Base-by-base conservation (phyloP, 306 rosid genomes). In the Pyrus pyrifolia region DNA sequence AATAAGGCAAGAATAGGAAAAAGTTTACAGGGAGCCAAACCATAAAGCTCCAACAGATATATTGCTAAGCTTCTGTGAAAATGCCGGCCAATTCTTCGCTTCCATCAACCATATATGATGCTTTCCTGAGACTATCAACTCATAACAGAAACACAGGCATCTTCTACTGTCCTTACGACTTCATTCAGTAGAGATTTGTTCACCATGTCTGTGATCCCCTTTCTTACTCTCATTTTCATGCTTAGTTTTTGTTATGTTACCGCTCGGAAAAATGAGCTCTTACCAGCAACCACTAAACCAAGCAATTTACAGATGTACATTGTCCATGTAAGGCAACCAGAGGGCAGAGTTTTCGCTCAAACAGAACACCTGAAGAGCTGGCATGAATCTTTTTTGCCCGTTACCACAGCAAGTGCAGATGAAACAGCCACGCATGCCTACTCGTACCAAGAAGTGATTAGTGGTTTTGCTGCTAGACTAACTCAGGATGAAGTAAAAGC, bases 381-480 rank as follows among this genome's bases (percentile, higher is more conserved):
- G 93, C 78, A 93, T 57, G 80, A 25, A 3, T 88, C 96, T 33
- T 93, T 93, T 84, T 68, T 91, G 81, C 95, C 96, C 10, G 40
- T 80, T 6, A 80, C 76, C 4, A 35, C 67, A 35, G 84, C 68
- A 74, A 86, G 84, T 84, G 77, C 82, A 0, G 68, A 85, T 29
- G 72, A 83, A 21, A 25, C 52, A 79, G 25, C 82, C 89, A 4
- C 82, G 23, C 13, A 11, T 89, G 67, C 62, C 86, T 81, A 93
- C 66, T 85, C 93, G 1, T 93, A 86, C 76, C 69, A 49, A 44
- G 76, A 88, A 22, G 93, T 91, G 75, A 55, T 88, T 61, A 85
- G 88, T 76, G 96, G 95, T 17, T 93, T 93, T 66, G 86, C 96
- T 22, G 98, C 91, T 27, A 85, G 89, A 75, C 86, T 93, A 46